Percentiles rank a stretch among this genome's conserved stretches.
Conservation (phyloP, 83 land plant genomes). For the Larix sibirica region DNA sequence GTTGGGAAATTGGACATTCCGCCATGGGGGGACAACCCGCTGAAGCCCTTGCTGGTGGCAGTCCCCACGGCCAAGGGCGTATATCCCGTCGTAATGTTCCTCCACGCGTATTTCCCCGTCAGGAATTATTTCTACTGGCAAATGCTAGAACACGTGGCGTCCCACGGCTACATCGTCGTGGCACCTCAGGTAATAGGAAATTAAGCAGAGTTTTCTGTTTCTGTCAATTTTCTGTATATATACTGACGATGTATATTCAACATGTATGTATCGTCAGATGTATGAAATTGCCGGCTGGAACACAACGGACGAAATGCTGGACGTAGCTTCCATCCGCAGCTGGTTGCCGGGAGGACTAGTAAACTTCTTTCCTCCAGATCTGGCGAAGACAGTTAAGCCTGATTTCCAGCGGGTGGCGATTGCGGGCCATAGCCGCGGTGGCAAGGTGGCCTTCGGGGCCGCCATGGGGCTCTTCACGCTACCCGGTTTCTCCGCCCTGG, state of each 20-base stretch:
- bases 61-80: slow-evolving; percentile 32
- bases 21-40: background rate
- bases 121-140: slow-evolving; percentile 43
- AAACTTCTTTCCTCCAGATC: slow-evolving; percentile 16
- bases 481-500: background rate
- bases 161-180: slow-evolving; percentile 61
- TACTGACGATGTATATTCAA: too few relatives aligned
- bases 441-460: slow-evolving; percentile 60
- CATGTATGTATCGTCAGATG: slow-evolving; percentile 26
- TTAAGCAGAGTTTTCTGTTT: too few relatives aligned
- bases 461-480: background rate
- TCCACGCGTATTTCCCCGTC: slow-evolving; percentile 45
- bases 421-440: slow-evolving; percentile 92
- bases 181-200: slow-evolving; percentile 59
- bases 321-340: slow-evolving; percentile 46
- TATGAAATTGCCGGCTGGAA: slow-evolving; percentile 38
- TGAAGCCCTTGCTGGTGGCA: slow-evolving; percentile 40
- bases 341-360: slow-evolving; percentile 43
- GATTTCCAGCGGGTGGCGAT: slow-evolving; percentile 44
- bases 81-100: slow-evolving; percentile 49
- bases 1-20: background rate
- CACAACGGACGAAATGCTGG: slow-evolving; percentile 52
- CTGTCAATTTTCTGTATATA: background rate
- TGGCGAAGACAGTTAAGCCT: slow-evolving; percentile 36
- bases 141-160: slow-evolving; percentile 52